These are phyloP conservation scores for Didymella keratinophila DNA, from an alignment of 2,329 filamentous ascomycete species.

Conservation along the genomic window DNA sequence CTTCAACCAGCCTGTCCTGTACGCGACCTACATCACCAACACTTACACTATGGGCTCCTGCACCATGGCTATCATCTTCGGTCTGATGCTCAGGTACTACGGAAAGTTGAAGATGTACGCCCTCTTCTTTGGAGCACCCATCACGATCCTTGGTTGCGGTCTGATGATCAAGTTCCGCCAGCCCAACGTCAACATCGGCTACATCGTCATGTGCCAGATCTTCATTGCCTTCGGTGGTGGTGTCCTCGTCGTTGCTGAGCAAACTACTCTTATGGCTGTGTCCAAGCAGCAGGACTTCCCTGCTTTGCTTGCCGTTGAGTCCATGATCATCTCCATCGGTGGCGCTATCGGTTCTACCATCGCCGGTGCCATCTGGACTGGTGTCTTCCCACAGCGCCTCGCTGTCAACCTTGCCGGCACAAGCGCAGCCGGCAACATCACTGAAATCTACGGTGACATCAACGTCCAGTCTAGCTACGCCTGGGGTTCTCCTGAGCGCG, in stretches of 20 bases:
- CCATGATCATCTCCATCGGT: constrained; percentile 67
- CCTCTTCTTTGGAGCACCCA: constrained; percentile 41
- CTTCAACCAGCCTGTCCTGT: constrained; percentile 42
- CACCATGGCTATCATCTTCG: constrained; percentile 42
- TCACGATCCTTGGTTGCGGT: constrained; percentile 46
- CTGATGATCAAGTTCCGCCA: constrained; percentile 52
- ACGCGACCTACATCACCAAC: constrained; percentile 51
- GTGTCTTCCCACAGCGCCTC: constrained; percentile 63
- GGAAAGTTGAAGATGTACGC: constrained; percentile 44
- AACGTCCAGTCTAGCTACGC: constrained; percentile 63
- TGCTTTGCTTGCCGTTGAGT: constrained; percentile 57
- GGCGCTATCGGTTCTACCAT: constrained; percentile 58
- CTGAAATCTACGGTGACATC: constrained; percentile 61
- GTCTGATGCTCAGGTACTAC: constrained; percentile 38
- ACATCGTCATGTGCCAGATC: constrained; percentile 47
- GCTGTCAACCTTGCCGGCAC: constrained; percentile 55
- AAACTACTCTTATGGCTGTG: constrained; percentile 46
- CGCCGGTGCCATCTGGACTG: constrained; percentile 70
- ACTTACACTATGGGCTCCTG: constrained; percentile 52
- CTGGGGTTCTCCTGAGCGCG: constrained; percentile 58
- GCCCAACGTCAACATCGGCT: constrained; percentile 45
- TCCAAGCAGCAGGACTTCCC: constrained; percentile 46
- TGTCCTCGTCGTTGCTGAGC: constrained; percentile 45
- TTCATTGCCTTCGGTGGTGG: constrained; percentile 48
- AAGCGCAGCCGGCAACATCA: constrained; percentile 49